A percentile compares a stretch with the other conserved stretches of the same genome.
phyloP scores from a whole-genome alignment of 73 alveolate species.

The Tetrahymena thermophila region DNA sequence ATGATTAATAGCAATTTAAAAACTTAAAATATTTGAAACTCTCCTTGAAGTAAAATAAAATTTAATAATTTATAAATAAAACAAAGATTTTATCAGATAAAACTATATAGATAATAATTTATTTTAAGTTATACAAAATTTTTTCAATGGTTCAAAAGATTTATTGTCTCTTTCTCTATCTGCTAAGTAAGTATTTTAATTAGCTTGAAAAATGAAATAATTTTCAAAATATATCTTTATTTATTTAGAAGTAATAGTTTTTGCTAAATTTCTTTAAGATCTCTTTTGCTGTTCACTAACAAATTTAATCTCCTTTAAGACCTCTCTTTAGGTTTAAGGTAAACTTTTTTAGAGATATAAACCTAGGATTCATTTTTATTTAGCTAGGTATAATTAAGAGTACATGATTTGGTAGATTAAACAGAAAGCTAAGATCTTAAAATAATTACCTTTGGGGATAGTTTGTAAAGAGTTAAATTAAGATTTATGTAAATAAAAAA shows the following conservation, averaged over 20 bases:
- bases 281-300: neutral
- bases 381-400: neutral
- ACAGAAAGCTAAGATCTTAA: no score
- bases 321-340: neutral
- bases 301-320: neutral
- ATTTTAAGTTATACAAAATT: neutral
- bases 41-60: neutral
- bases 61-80: no score
- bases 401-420: neutral
- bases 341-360: no score
- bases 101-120: neutral
- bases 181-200: neutral
- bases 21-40: neutral
- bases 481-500: neutral
- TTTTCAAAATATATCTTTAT: no score
- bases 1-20: neutral
- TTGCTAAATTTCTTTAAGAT: neutral
- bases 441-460: neutral
- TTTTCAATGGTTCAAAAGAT: neutral
- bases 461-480: no score
- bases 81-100: neutral
- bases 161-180: neutral
- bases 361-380: no score
- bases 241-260: neutral
- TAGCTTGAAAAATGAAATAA: no score